Conservation (phyloP, 2,329 filamentous ascomycete genomes). For the Furcasterigmium furcatum region DNA sequence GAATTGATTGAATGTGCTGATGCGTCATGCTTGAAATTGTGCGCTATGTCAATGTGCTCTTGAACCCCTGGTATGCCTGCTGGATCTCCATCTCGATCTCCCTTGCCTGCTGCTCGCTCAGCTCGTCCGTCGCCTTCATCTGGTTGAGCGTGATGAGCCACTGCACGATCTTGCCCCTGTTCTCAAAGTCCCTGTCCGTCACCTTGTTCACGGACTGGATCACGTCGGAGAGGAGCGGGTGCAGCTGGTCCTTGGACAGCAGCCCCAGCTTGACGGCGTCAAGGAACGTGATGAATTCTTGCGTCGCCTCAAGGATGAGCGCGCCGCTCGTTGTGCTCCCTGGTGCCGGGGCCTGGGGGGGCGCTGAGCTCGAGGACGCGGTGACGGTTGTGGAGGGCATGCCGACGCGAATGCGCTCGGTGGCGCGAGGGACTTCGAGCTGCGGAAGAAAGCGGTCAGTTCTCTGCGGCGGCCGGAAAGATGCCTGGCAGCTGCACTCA, state of each 20-base stretch:
- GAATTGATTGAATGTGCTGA: no score
- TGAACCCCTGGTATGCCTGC: constrained; percentile 91
- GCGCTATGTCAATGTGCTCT: constrained; percentile 63
- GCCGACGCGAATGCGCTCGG: constrained; percentile 86
- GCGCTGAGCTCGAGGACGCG: constrained; percentile 42
- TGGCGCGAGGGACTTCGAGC: constrained; percentile 93
- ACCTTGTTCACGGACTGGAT: constrained; percentile 98
- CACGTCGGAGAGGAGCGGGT: constrained; percentile 89
- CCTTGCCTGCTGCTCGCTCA: constrained; percentile 81
- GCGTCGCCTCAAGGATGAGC: constrained; percentile 84
- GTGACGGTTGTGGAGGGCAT: constrained; percentile 80
- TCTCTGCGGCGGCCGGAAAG: not conserved
- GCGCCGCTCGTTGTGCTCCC: constrained; percentile 53
- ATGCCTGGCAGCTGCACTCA: constrained; percentile 40
- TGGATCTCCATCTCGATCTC: constrained; percentile 94
- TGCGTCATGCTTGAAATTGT: no score
- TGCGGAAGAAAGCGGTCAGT: constrained; percentile 30
- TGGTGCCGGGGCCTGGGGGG: constrained; percentile 36
- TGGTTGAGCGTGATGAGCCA: constrained; percentile 97
- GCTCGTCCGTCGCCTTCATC: constrained; percentile 92
- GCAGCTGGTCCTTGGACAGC: constrained; percentile 92
- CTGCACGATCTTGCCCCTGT: constrained; percentile 93
- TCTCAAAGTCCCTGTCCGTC: constrained; percentile 92
- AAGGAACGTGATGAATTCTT: constrained; percentile 98
- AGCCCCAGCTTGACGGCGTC: constrained; percentile 92